A percentile compares a stretch with the other conserved stretches of the same genome.
These are phyloP conservation scores for Cystobasidium slooffiae DNA, from an alignment of 1,284 basidiomycete species.

Conservation along the genomic window DNA sequence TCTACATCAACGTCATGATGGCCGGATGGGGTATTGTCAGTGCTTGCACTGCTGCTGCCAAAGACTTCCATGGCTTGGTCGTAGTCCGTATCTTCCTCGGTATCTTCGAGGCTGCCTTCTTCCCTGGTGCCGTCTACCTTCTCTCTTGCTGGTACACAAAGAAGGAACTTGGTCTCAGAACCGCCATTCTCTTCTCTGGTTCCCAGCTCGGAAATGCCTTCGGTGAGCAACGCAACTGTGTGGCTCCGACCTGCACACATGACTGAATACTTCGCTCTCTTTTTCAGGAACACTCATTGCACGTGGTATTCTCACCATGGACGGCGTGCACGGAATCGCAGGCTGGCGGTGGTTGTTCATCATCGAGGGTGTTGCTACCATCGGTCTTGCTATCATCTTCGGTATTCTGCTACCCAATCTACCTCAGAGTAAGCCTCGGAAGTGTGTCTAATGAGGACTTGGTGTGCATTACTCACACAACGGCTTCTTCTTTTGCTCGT, in stretches of 20 bases:
- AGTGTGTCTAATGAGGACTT: neutral
- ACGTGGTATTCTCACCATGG: slow-evolving; percentile 10
- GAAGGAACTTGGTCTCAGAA: slow-evolving; percentile 55
- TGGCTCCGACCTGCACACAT: neutral
- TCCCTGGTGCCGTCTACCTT: slow-evolving; percentile 56
- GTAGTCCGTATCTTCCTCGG: slow-evolving; percentile 56
- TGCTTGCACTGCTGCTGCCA: slow-evolving; percentile 52
- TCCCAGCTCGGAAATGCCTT: slow-evolving; percentile 72
- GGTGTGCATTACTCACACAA: no score
- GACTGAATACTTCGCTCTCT: neutral
- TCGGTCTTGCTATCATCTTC: slow-evolving; percentile 67
- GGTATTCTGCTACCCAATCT: slow-evolving; percentile 78
- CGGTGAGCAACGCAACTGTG: slow-evolving; percentile 53
- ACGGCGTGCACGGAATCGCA: slow-evolving; percentile 57
- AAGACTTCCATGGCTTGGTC: slow-evolving; percentile 53
- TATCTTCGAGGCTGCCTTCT: slow-evolving; percentile 53
- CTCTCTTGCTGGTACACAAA: slow-evolving; percentile 57
- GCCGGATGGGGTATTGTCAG: slow-evolving; percentile 53
- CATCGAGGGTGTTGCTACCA: slow-evolving; percentile 66
- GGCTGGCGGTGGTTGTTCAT: slow-evolving; percentile 69
- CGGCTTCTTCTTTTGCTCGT: no score
- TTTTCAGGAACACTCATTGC: slow-evolving; percentile 53
- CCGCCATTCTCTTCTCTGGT: slow-evolving; percentile 53
- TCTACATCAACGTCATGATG: slow-evolving; percentile 46
- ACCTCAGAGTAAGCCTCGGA: slow-evolving; percentile 43